phyloP scores from a whole-genome alignment of 495 filamentous ascomycete genomes.

The Penicillium samsonianum region DNA sequence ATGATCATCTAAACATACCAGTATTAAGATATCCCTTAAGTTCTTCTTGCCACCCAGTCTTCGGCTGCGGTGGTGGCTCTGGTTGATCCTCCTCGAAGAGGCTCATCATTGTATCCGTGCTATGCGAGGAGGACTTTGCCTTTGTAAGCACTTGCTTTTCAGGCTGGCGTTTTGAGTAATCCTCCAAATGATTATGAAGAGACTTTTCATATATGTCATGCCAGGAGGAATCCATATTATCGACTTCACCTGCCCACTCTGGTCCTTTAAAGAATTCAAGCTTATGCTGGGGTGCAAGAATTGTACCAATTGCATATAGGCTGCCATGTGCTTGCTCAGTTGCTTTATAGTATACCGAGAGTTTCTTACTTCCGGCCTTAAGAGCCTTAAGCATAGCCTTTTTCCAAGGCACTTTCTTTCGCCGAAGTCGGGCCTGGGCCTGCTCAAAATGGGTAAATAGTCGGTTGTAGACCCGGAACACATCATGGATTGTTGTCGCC shows the following conservation, averaged over 20 bases:
- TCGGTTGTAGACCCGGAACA: too few species aligned
- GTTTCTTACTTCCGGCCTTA: neutral
- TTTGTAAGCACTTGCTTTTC: neutral
- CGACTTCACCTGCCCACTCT: neutral
- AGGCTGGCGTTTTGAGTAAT: neutral
- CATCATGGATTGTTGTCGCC: too few species aligned
- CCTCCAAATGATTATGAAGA: neutral
- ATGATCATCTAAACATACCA: neutral
- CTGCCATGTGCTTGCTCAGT: neutral
- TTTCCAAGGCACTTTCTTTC: too few species aligned
- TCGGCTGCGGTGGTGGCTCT: neutral
- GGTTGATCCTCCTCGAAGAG: neutral
- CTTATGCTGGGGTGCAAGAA: too few species aligned
- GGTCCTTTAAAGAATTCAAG: neutral
- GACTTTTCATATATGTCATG: neutral
- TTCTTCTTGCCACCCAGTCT: neutral
- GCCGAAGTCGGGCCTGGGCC: too few species aligned
- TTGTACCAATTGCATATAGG: neutral
- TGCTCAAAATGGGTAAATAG: too few species aligned
- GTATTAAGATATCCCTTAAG: too few species aligned
- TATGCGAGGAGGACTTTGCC: neutral
- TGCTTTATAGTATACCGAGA: neutral
- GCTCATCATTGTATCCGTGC: neutral
- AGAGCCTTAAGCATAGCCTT: neutral
- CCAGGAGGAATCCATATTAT: neutral